phyloP scores from a whole-genome alignment of 192 early-diverging fungal genomes.

The Phlyctochytrium planicorne region DNA sequence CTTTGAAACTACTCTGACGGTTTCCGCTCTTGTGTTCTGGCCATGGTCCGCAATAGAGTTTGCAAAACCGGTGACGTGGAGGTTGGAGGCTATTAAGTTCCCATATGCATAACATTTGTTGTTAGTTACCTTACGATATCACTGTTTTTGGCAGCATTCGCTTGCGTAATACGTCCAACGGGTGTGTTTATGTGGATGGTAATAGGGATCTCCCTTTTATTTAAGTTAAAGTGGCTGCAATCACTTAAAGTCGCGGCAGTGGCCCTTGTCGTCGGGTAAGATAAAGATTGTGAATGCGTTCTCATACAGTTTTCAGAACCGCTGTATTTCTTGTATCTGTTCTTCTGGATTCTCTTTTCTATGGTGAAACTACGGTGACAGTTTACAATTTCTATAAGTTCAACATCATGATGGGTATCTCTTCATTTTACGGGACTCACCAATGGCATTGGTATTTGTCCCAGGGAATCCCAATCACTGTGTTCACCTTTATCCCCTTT shows the following conservation, averaged over 20 bases:
- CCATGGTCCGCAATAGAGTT: no score
- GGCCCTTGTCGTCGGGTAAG: no score
- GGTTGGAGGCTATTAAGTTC: no score
- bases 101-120: no score
- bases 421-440: slow-evolving; percentile 89
- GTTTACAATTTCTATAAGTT: slow-evolving; percentile 77
- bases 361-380: slow-evolving; percentile 66
- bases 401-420: slow-evolving; percentile 79
- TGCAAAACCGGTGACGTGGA: no score
- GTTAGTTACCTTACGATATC: no score
- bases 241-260: no score
- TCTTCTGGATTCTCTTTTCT: slow-evolving; percentile 69
- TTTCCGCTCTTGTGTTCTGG: slow-evolving; percentile 82
- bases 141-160: slow-evolving; percentile 70
- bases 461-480: slow-evolving; percentile 75
- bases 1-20: slow-evolving; percentile 73
- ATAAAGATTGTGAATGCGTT: no score
- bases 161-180: slow-evolving; percentile 87
- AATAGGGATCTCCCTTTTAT: slow-evolving; percentile 60
- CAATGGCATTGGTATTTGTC: slow-evolving; percentile 90
- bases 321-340: slow-evolving; percentile 51
- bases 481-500: slow-evolving; percentile 73
- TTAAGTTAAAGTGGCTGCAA: no score
- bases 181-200: slow-evolving; percentile 83
- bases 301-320: slow-evolving; percentile 36